These are phyloP conservation scores for Pezicula carpinea DNA, from an alignment of 2,329 filamentous ascomycete genomes.

Conservation along the genomic window DNA sequence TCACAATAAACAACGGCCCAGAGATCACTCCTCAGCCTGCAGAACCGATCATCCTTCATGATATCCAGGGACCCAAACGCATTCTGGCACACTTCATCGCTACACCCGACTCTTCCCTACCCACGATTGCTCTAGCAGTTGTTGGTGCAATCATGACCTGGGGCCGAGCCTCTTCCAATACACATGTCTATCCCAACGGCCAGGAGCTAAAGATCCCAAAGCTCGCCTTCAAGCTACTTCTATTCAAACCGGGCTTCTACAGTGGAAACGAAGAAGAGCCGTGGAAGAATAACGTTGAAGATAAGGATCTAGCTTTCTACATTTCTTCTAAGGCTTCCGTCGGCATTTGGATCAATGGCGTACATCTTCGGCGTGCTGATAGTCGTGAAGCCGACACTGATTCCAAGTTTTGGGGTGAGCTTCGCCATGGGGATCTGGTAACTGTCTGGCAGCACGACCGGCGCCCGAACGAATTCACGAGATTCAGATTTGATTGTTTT, in stretches of 20 bases:
- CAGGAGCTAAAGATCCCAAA: conserved; percentile 73
- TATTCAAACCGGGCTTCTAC: conserved; percentile 68
- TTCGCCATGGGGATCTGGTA: conserved; percentile 75
- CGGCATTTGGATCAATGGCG: conserved; percentile 74
- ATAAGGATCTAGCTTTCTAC: conserved; percentile 51
- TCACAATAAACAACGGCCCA: not conserved
- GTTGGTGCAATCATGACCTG: conserved; percentile 67
- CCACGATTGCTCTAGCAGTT: conserved; percentile 59
- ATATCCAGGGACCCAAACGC: conserved; percentile 31
- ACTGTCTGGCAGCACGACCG: conserved; percentile 58
- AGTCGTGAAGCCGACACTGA: conserved; percentile 46
- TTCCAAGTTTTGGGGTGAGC: conserved; percentile 55
- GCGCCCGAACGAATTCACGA: conserved; percentile 24
- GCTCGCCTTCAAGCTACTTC: conserved; percentile 71
- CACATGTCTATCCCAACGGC: conserved; percentile 56
- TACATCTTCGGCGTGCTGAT: conserved; percentile 54
- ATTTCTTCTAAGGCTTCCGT: conserved; percentile 75
- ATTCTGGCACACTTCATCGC: conserved; percentile 64
- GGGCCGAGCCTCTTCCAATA: conserved; percentile 69
- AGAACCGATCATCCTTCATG: conserved; percentile 13
- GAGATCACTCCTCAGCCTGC: not conserved
- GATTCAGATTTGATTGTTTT: conserved; percentile 26
- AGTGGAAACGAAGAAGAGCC: conserved; percentile 39
- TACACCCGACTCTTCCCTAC: conserved; percentile 59
- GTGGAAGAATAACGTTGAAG: conserved; percentile 10